Evolutionary conservation across 345 rosid species (phyloP), one percentile per base, ranked within the genome.

Genomic region (Iberis pinnata): DNA sequence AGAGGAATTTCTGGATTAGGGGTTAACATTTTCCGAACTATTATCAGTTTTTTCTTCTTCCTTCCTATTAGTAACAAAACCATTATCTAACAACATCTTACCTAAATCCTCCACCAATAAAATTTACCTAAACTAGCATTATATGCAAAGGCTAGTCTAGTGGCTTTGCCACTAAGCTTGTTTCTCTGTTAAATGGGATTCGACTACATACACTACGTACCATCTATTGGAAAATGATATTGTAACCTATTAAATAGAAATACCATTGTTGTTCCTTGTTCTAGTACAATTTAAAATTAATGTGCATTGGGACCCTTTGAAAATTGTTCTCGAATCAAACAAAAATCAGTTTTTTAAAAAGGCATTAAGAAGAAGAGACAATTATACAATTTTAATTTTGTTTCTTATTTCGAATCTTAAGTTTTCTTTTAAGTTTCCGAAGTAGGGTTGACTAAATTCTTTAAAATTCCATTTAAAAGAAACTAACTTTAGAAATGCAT

Each of bases 21-120:
- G n/a, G n/a, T n/a, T n/a, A n/a, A n/a, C n/a, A n/a, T n/a, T n/a
- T n/a, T n/a, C n/a, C n/a, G n/a, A n/a, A n/a, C n/a, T n/a, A n/a
- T 26, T 26, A 26, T 26, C 4, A 26, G 8, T 26, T 4, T 4
- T 8, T 26, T 26, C 29, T 12, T 5, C 15, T 11, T 10, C 8
- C 10, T 39, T 53, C 33, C 19, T 43, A 43, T 22, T 27, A 4
- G 2, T 27, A 32, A 32, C 12, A 20, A 22, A 44, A 37, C 2
- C 42, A 56, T 19, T 0, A 43, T 29, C 10, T 29, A 6, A 6
- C 10, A 3, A 32, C 18, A 49, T 24, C 39, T 49, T 18, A 65
- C 70, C 70, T 42, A 65, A 65, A 42, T 33, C 18, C 40, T 49
- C 70, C 64, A 65, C 58, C 43, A 7, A 35, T 17, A 49, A 33